phyloP scores from a whole-genome alignment of 805 yeast genomes.

The Starmera dryadoides region DNA sequence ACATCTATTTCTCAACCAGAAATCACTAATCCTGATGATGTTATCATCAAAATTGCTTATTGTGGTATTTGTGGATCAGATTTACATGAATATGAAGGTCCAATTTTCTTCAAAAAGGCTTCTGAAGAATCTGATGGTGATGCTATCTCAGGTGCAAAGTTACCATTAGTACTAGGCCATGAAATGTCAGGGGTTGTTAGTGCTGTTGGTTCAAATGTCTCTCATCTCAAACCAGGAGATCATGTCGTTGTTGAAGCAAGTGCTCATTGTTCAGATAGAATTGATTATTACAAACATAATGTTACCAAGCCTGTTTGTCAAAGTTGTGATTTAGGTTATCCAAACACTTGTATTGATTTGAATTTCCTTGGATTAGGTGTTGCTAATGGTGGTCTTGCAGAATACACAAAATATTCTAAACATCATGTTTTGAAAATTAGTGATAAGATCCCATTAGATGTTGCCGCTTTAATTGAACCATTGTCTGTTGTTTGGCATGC shows the following conservation, averaged over 20 bases:
- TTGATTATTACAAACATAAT: slow-evolving; percentile 19
- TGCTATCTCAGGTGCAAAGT: slow-evolving; percentile 16
- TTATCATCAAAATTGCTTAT: slow-evolving; percentile 30
- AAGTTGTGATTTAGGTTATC: slow-evolving; percentile 34
- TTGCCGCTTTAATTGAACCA: slow-evolving; percentile 53
- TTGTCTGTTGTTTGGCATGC: slow-evolving; percentile 57
- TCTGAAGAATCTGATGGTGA: slow-evolving; percentile 14
- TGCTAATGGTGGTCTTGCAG: slow-evolving; percentile 40
- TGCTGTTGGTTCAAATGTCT: slow-evolving; percentile 38
- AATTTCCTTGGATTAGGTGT: slow-evolving; percentile 44
- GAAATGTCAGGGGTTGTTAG: slow-evolving; percentile 50
- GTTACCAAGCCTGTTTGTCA: slow-evolving; percentile 24
- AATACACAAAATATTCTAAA: slow-evolving; percentile 32
- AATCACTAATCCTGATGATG: slow-evolving; percentile 25
- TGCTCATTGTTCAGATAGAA: slow-evolving; percentile 34
- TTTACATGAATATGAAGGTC: slow-evolving; percentile 51
- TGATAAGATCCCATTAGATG: slow-evolving; percentile 37
- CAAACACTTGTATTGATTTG: slow-evolving; percentile 37
- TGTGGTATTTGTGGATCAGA: slow-evolving; percentile 57
- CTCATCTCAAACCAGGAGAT: slow-evolving; percentile 42
- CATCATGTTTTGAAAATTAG: slow-evolving; percentile 33
- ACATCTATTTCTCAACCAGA: slow-evolving; percentile 20
- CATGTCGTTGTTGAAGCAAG: slow-evolving; percentile 45
- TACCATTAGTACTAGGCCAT: slow-evolving; percentile 49
- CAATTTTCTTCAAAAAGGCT: slow-evolving; percentile 41